Evolutionary conservation across 305 asterid genomes (phyloP), one percentile per base, ranked within the genome.

Genomic region (Rubia balearica): DNA sequence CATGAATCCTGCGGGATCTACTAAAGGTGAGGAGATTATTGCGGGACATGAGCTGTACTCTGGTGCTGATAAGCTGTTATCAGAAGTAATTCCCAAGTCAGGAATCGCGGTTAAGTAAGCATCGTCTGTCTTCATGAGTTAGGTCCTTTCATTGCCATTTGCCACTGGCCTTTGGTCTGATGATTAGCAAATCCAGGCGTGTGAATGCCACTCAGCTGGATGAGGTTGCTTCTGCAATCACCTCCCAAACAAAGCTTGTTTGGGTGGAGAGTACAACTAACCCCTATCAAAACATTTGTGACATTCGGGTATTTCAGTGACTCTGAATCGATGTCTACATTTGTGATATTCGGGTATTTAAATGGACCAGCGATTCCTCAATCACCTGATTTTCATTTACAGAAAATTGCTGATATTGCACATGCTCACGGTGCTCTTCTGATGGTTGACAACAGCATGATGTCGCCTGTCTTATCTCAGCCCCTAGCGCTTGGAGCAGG

Each of bases 211-310:
- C 96, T 74, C 85, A 87, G 59, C 78, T 92, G 77, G 85, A 84
- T 60, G 89, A 76, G 79, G 94, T 92, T 78, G 85, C 88, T 67
- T 81, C 90, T 51, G 86, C 97, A 27, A 81, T 92, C 70, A 82
- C 82, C 64, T 85, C 90, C 45, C n/a, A 53, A 75, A 90, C 98
- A 17, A 90, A 90, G 83, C 97, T 92, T 67, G 93, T 92, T 55
- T 92, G 97, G 97, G 80, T 92, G 84, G 98, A 92, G 81, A 90
- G 93, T 78, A 96, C 95, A 68, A 92, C 96, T 51, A 92, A 92
- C 79, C 98, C 98, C 43, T 93, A 90, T 57, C 97, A 86, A 73
- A 96, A 85, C 80, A 86, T 92, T 74, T 85, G 90, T 66, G 96
- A 92, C 74, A 90, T 92, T 78, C 89, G 88, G 63, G 94, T 92